These are phyloP conservation scores for Fusarium globosum DNA, from an alignment of 2,329 filamentous ascomycete species.

Conservation along the genomic window DNA sequence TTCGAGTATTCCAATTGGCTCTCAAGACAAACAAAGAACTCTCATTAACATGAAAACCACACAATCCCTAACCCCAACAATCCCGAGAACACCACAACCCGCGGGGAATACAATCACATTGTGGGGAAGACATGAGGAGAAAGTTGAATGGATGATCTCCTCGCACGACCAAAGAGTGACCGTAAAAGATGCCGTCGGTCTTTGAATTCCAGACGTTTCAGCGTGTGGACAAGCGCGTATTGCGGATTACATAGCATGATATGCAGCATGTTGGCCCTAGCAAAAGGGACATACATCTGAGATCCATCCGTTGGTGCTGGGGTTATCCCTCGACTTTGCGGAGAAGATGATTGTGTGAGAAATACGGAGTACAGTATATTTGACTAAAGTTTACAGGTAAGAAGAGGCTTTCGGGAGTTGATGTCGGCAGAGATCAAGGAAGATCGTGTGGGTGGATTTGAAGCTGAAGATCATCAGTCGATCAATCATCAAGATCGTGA, in stretches of 20 bases:
- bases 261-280: not conserved
- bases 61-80: not conserved
- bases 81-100: not conserved
- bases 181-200: conserved; percentile 1
- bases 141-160: not conserved
- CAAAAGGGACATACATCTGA: not conserved
- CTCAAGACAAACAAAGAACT: not conserved
- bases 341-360: conserved; percentile 1
- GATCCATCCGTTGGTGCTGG: conserved; percentile 13
- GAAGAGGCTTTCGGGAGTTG: conserved; percentile 2
- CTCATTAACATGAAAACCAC: not conserved
- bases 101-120: conserved; percentile 6
- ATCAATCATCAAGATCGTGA: not conserved
- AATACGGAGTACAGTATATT: not conserved
- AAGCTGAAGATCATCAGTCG: conserved; percentile 1
- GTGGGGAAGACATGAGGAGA: conserved; percentile 5
- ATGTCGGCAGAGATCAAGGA: not conserved
- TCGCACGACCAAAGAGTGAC: not conserved
- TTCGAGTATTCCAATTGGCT: not conserved
- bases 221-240: not conserved
- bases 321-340: conserved; percentile 4
- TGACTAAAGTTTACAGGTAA: not conserved
- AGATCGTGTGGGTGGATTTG: not conserved
- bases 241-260: conserved; percentile 5
- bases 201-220: conserved; percentile 19